Percentiles rank a stretch among this genome's conserved stretches.
phyloP scores from a whole-genome alignment of 805 yeast species.

The Scheffersomyces stipitis region DNA sequence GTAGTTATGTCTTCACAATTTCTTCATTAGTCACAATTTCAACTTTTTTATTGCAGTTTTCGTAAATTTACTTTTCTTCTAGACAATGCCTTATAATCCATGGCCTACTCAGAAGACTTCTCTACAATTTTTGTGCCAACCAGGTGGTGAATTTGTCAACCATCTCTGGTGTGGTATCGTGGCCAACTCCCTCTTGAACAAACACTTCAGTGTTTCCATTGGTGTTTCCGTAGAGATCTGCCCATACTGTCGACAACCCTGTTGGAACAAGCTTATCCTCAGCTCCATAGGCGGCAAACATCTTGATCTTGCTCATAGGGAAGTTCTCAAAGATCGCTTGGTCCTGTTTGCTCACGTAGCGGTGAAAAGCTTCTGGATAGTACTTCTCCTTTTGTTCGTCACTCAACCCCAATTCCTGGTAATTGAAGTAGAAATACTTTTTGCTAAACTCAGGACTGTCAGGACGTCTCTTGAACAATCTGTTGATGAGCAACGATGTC shows the following conservation, averaged over 20 bases:
- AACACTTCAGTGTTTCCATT: constrained; percentile 24
- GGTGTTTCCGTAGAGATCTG: constrained; percentile 25
- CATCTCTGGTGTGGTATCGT: constrained; percentile 36
- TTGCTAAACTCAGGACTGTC: constrained; percentile 22
- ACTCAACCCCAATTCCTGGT: constrained; percentile 32
- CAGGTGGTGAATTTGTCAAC: constrained; percentile 30
- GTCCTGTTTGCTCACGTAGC: constrained; percentile 27
- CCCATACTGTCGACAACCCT: constrained; percentile 30
- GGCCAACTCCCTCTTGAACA: constrained; percentile 31
- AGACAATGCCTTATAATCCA: not conserved
- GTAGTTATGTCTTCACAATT: no score
- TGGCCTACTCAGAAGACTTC: not conserved
- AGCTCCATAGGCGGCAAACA: constrained; percentile 38
- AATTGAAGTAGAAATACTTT: constrained; percentile 31
- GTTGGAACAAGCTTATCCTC: constrained; percentile 39
- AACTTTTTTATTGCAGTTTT: no score
- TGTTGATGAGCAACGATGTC: constrained; percentile 41
- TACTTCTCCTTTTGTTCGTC: constrained; percentile 20
- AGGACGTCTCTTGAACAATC: constrained; percentile 26
- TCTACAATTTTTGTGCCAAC: constrained; percentile 18
- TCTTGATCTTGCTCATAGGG: constrained; percentile 27
- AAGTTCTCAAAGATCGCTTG: constrained; percentile 30
- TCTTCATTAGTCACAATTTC: no score
- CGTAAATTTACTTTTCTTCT: no score
- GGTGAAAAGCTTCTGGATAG: constrained; percentile 37